Percentiles rank a stretch among this genome's conserved stretches.
Evolutionary conservation across 2,329 filamentous ascomycete species (phyloP).

Genomic region (Penicillium rolfsii): DNA sequence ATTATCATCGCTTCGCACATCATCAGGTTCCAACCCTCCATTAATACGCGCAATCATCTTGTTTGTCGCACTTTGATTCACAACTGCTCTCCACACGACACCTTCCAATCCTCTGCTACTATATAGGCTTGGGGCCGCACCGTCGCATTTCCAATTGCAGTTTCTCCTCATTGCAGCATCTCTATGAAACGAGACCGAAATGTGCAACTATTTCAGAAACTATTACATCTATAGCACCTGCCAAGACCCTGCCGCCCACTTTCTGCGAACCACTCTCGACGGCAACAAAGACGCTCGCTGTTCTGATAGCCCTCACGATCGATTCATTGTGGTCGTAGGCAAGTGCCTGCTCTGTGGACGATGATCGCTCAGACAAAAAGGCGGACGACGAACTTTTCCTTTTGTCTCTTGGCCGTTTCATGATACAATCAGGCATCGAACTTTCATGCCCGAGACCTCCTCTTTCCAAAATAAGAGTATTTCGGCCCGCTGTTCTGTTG

Average conservation of each 20-base stretch:
- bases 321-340: constrained; percentile 71
- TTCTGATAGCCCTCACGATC: constrained; percentile 68
- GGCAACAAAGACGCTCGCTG: constrained; percentile 65
- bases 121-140: neutral
- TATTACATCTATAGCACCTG: constrained; percentile 77
- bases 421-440: neutral
- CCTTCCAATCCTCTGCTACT: neutral
- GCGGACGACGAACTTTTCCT: neutral
- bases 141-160: neutral
- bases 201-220: constrained; percentile 70
- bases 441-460: constrained; percentile 4
- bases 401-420: neutral
- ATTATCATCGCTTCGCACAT: neutral
- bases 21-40: constrained; percentile 1
- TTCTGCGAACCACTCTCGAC: constrained; percentile 70
- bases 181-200: constrained; percentile 36
- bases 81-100: neutral
- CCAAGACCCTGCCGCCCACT: constrained; percentile 69
- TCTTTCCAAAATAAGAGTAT: constrained; percentile 5
- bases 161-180: neutral
- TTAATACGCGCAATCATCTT: neutral
- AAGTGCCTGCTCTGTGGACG: constrained; percentile 59
- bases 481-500: constrained; percentile 8
- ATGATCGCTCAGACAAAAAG: constrained; percentile 3
- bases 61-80: constrained; percentile 4